Base-by-base conservation (phyloP, 2,329 filamentous ascomycete genomes). In the Fusarium ramigenum region DNA sequence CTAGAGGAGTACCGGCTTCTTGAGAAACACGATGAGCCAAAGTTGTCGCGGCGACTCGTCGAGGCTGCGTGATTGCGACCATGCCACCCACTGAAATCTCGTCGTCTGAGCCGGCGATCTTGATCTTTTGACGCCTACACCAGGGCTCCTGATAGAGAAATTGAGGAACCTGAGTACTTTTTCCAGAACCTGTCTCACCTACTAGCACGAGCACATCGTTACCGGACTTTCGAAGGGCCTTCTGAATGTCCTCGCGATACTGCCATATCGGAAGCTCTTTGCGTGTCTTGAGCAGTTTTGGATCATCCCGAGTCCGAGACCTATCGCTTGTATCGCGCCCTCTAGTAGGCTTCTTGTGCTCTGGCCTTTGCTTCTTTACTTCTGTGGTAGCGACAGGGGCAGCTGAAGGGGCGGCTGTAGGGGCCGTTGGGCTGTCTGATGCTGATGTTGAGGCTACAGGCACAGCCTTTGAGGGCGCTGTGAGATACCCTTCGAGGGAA, bases 111-210 rank as follows among this genome's bases (percentile, higher is more conserved):
- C 73, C 79, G 9, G 73, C 64, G 28, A 91, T 75, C 56, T 84
- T 88, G 50, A 90, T 87, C 64, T 82, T 89, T 64, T 86, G 86
- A 40, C 86, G 88, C 60, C 85, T 86, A 80, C 95, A 97, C 95
- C 95, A 98, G 11, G 89, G 83, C 78, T 98, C 93, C 32, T 85
- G 82, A 50, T 92, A 89, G 12, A 99, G 85, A 71, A 97, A 98
- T 78, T 98, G 96, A 0, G 96, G 96, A 1, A 98, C 92, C 82
- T 99, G 96, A 0, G 96, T 99, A 84, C 93, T 97, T 84, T 99
- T 99, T 80, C 96, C 96, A 19, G 94, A 97, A 80, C 96, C 96
- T 0, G 96, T 99, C 82, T 98, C 96, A 84, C 96, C 96, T 5
- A 96, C 92, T 19, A 99, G 85, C 1, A 99, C 87, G 58, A 99